Conservation (phyloP, 768 basidiomycete genomes). For the Fistulinella prunicolor region DNA sequence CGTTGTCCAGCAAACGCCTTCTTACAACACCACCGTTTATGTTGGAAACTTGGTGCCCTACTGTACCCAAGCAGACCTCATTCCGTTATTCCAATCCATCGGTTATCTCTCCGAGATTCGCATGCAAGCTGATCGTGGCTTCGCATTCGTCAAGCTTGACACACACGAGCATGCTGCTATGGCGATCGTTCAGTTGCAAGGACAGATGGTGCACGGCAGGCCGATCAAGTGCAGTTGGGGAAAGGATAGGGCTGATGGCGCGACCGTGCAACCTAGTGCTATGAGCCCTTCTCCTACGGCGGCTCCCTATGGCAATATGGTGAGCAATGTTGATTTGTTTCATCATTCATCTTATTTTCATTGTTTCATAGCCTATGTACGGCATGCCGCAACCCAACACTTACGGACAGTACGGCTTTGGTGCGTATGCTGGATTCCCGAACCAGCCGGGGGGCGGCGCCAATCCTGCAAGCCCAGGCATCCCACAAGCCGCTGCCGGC, state of each 20-base stretch:
- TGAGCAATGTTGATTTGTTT: conserved; percentile 25
- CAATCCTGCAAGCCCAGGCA: conserved; percentile 38
- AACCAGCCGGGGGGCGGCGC: conserved; percentile 54
- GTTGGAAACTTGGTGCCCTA: conserved; percentile 98
- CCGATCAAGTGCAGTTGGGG: conserved; percentile 99
- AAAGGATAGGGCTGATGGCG: conserved; percentile 85
- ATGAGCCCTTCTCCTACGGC: conserved; percentile 61
- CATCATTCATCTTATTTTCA: not conserved
- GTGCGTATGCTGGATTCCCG: conserved; percentile 70
- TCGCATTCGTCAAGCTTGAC: conserved; percentile 98
- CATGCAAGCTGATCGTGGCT: conserved; percentile 98
- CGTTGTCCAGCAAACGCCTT: conserved; percentile 90
- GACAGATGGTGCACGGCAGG: conserved; percentile 94
- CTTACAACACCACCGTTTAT: conserved; percentile 95
- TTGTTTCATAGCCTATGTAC: conserved; percentile 68
- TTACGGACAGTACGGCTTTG: conserved; percentile 75
- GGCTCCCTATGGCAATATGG: conserved; percentile 78
- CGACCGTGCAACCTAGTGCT: conserved; percentile 46
- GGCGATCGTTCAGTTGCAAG: conserved; percentile 96
- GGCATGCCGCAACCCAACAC: conserved; percentile 81
- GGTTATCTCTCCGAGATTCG: conserved; percentile 98
- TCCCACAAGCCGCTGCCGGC: conserved; percentile 57
- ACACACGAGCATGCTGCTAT: conserved; percentile 98
- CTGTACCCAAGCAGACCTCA: conserved; percentile 95
- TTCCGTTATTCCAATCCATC: conserved; percentile 97